Evolutionary conservation across 1,284 basidiomycete genomes (phyloP), one percentile per base, ranked within the genome.

Genomic region (Amylostereum areolatum): DNA sequence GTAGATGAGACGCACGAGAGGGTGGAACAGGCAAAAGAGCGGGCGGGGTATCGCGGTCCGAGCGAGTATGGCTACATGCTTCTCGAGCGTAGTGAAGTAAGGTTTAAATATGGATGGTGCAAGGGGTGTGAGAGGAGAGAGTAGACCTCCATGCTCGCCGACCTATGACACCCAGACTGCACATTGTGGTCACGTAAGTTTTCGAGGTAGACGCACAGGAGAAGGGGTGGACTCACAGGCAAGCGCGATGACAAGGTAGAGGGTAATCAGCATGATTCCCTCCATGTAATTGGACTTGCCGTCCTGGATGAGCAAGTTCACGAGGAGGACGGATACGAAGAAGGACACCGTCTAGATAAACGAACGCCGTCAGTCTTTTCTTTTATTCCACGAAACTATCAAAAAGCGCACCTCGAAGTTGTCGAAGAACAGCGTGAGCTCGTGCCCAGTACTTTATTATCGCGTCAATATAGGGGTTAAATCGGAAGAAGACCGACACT

Each of bases 231-330:
- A 63, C 73, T 58, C 59, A 77, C 71, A 75, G 29, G 76, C 71
- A 42, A 87, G 66, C 7, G 77, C 78, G 55, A 85, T 80, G 56
- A 84, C 77, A 30, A 81, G 61, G 59, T 85, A 86, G 29, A 86
- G 66, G 0, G 80, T 71, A 39, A 85, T 71, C 43, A 77, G 69
- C 84, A 91, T 86, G 29, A 90, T 64, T 36, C 90, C 91, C 69
- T 93, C 90, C 83, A 93, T 87, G 62, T 90, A 92, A 61, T 93
- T 92, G 25, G 83, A 85, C 60, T 85, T 88, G 46, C 89, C 88
- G 58, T 90, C 87, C 78, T 86, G 83, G 52, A 90, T 78, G 11
- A 91, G 72, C 27, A 89, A 78, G 65, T 90, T 90, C 49, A 89
- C 87, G 18, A 94, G 78, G 53, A 94, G 69, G 28, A 93, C 89